Base-by-base conservation (phyloP, 177 flowering plant species). In the Tripterygium wilfordii region DNA sequence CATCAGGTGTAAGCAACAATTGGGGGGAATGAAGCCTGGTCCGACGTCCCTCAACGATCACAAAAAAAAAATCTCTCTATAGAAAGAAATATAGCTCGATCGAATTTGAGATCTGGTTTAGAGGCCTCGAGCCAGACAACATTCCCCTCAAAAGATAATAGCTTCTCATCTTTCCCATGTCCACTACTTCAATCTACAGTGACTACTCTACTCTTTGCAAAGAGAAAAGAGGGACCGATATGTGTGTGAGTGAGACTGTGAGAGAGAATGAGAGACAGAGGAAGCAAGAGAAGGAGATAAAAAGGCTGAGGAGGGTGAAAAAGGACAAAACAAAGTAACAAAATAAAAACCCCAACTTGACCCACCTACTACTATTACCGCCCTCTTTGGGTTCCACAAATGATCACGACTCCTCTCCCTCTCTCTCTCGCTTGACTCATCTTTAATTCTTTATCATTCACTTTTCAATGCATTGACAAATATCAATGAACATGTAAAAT, bases 11-110 rank as follows among this genome's bases (percentile, higher is more conserved):
- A 64, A 67, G 71, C 65, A 54, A 32, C 31, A 63, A 74, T 79
- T 86, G 96, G 68, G 96, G 94, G 96, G 96, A 80, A 88, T 88
- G 96, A 88, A 88, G 96, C 96, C 96, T 88, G 96, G 96, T 88
- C 96, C 96, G 96, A 83, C 64, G 82, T 56, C 81, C 56, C 70
- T 27, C n/a, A n/a, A n/a, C n/a, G n/a, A n/a, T n/a, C n/a, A n/a
- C n/a, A n/a, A n/a, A n/a, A 67, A 40, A 76, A 63, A 24, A 9
- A 40, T 3, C 43, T 54, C 46, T 17, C 42, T 51, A 51, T 18
- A 3, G 10, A 5, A 16, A 13, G 8, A 37, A 16, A 47, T 1
- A 8, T 0, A 10, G 20, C 25, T 15, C 40, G 41, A 43, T 25
- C 5, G 36, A 14, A 47, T 45, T 33, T 45, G 17, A 25, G 66